Base-by-base conservation (phyloP, 371 early-diverging fungal genomes). In the Mucor mucedo region DNA sequence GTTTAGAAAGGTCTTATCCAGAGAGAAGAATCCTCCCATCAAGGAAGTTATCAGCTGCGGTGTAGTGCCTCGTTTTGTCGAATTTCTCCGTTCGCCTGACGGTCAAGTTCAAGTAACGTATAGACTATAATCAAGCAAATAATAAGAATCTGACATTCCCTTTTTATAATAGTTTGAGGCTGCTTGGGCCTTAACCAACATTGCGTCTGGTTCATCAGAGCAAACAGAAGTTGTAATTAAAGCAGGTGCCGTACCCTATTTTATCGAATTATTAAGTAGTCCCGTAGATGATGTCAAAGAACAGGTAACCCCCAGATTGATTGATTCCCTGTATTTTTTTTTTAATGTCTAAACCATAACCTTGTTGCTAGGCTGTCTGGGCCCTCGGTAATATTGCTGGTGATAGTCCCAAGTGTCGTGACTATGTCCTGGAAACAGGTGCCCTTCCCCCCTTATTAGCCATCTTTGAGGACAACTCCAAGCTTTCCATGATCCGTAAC, bases 301-400 rank as follows among this genome's bases (percentile, higher is more conserved):
- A 83, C 99, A 99, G 83, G 89, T 87, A 80, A 54, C 21, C 5
- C 3, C 8, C 2, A 55, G 41, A 55, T 13, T 5, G 6, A 4
- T 42, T 42, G 6, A 8, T 39, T 42, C 8, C 21, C 5, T 47
- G 21, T 16, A 47, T 8, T 44, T 44, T 44, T 44, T 4, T 44
- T 2, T n/a, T n/a, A 13, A 39, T 29, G 13, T 39, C 48, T 6
- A 7, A 27, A 27, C 42, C 6, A 14, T 14, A 44, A 44, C 13
- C 5, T n/a, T 5, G 16, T 14, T n/a, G 21, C 21, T 65, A 93
- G 89, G 96, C 97, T 58, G 98, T 99, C 47, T 99, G 99, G 99
- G 99, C 99, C 16, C 85, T 99, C 48, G 99, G 99, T 69, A 99
- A 99, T 86, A 99, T 99, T 86, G 98, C 99, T 42, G 99, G 99